Conservation (phyloP, 1,284 basidiomycete genomes). For the Stereum hirsutum region DNA sequence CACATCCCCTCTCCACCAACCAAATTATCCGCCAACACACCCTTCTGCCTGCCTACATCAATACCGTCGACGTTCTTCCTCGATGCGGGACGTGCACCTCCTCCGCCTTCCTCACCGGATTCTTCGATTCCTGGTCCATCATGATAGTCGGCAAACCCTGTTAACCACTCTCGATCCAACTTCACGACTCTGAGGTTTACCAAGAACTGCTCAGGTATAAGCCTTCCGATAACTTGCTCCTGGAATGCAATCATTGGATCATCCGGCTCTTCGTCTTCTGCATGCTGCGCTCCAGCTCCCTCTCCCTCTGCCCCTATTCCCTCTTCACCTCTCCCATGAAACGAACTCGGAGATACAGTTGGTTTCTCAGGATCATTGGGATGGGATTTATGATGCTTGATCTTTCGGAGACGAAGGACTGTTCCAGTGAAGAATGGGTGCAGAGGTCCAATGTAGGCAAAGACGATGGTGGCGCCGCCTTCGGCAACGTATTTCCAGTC, state of each 20-base stretch:
- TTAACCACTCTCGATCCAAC: constrained; percentile 58
- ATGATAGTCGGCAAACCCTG: constrained; percentile 34
- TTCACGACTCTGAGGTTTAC: constrained; percentile 42
- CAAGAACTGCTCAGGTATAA: constrained; percentile 52
- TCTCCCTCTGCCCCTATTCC: background rate
- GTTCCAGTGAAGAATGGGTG: constrained; percentile 44
- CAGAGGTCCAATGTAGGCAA: constrained; percentile 59
- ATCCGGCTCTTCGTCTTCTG: constrained; percentile 33
- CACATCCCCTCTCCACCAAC: constrained; percentile 51
- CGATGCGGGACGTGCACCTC: constrained; percentile 39
- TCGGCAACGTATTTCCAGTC: constrained; percentile 85
- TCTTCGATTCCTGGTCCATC: too few species aligned
- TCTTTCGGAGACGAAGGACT: constrained; percentile 71
- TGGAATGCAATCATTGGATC: constrained; percentile 61
- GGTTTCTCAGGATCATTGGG: background rate
- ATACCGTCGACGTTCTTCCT: constrained; percentile 49
- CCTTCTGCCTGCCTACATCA: constrained; percentile 44
- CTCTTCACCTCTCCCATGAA: background rate
- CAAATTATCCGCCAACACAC: constrained; percentile 68
- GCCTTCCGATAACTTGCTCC: constrained; percentile 40
- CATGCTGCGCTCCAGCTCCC: too few species aligned
- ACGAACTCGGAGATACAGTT: background rate
- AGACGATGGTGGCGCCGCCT: constrained; percentile 85
- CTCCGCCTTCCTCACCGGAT: too few species aligned
- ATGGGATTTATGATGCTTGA: background rate